Percentiles rank a stretch among this genome's conserved stretches.
Evolutionary conservation across 352 stramenopile species (phyloP).

Genomic region (Phytophthora litchii): DNA sequence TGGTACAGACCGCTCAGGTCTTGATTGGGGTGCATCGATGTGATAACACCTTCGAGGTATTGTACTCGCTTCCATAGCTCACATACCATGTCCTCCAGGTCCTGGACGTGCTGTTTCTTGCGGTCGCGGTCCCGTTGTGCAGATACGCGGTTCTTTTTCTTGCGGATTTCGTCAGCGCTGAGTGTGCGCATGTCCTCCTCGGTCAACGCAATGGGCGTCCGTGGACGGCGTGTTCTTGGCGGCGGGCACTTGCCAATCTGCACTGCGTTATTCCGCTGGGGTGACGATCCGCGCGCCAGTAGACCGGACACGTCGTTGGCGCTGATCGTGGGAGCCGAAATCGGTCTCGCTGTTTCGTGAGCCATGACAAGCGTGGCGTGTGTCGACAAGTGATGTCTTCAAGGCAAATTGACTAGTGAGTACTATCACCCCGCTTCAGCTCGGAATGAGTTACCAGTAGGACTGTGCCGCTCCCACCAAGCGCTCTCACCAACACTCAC

Average conservation of each 20-base stretch:
- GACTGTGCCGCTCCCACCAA: background rate
- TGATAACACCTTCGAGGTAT: slow-evolving; percentile 59
- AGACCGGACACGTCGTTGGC: slow-evolving; percentile 35
- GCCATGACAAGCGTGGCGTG: slow-evolving; percentile 19
- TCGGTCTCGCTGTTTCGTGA: slow-evolving; percentile 21
- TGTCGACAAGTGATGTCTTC: slow-evolving; percentile 12
- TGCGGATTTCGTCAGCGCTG: slow-evolving; percentile 54
- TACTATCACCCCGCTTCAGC: slow-evolving; percentile 1
- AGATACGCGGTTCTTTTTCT: slow-evolving; percentile 74
- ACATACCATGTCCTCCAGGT: slow-evolving; percentile 61
- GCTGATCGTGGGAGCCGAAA: slow-evolving; percentile 31
- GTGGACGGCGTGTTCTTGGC: slow-evolving; percentile 39
- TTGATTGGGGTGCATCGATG: slow-evolving; percentile 42
- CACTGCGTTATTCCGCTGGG: slow-evolving; percentile 25
- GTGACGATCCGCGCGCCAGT: slow-evolving; percentile 29
- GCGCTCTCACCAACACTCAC: slow-evolving; percentile 35
- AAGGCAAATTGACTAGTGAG: slow-evolving; percentile 31
- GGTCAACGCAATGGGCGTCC: slow-evolving; percentile 53
- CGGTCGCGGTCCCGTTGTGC: slow-evolving; percentile 61
- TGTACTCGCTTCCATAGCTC: slow-evolving; percentile 66
- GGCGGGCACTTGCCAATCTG: slow-evolving; percentile 36
- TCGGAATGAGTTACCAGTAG: slow-evolving; percentile 13
- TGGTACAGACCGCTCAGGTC: slow-evolving; percentile 44
- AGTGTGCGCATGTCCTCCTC: slow-evolving; percentile 50
- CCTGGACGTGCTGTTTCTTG: slow-evolving; percentile 59